These are phyloP conservation scores for Cladosporium phlei DNA, from an alignment of 2,329 filamentous ascomycete genomes.

Conservation along the genomic window DNA sequence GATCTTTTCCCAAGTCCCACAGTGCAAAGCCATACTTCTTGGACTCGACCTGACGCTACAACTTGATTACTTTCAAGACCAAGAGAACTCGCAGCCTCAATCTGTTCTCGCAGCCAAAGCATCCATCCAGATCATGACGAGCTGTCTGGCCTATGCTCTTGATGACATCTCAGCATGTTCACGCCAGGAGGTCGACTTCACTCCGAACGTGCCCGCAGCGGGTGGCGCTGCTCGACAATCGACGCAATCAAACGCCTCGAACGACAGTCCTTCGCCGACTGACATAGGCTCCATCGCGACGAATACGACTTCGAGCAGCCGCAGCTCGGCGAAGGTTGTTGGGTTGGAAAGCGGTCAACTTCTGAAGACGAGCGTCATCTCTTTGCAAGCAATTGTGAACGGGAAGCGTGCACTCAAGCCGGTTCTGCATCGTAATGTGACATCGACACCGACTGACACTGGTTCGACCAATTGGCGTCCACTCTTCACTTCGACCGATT, in stretches of 20 bases:
- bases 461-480: too few relatives aligned
- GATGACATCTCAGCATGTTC: neutral
- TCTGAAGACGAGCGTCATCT: too few relatives aligned
- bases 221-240: too few relatives aligned
- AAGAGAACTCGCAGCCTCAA: neutral
- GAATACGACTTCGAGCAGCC: neutral
- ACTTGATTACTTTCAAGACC: neutral
- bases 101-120: constrained; percentile 1
- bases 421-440: too few relatives aligned
- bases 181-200: too few relatives aligned
- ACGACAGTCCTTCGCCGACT: too few relatives aligned
- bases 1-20: neutral
- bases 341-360: neutral
- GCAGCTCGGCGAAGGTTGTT: neutral
- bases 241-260: too few relatives aligned
- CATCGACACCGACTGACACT: too few relatives aligned
- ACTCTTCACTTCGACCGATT: too few relatives aligned
- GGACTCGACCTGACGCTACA: constrained; percentile 6
- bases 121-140: neutral
- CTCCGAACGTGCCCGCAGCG: too few relatives aligned
- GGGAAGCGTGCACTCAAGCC: too few relatives aligned
- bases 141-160: neutral
- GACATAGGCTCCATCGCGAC: neutral
- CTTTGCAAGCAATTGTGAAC: too few relatives aligned
- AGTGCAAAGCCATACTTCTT: constrained; percentile 2